Base-by-base conservation (phyloP, 768 basidiomycete genomes). In the Zangia roseola region DNA sequence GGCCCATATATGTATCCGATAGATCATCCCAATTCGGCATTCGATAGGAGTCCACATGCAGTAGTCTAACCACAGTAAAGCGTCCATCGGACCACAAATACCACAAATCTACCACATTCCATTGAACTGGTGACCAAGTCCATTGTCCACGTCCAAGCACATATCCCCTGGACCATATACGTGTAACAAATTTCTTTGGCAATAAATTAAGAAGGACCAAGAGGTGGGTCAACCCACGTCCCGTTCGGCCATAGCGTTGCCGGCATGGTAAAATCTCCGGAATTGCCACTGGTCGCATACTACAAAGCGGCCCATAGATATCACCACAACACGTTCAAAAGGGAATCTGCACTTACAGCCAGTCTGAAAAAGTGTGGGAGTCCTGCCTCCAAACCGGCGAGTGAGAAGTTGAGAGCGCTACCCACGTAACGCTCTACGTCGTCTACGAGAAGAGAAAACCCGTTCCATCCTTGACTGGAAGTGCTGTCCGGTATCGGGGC, bases 391-490 rank as follows among this genome's bases (percentile, higher is more conserved):
- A 91, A 72, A 14, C 77, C 75, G 19, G 74, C 75, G n/a, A 92
- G 72, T 16, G 84, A 82, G 62, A 79, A 91, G 58, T 88, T 88
- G 40, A 88, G 70, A 5, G 80, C 82, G 13, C 72, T 66, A 10
- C 91, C 89, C n/a, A 75, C 64, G 60, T 86, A 91, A 55, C 85
- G 75, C 63, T 91, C 82, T 0, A 94, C 91, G 56, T 94, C 92
- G 61, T 94, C 89, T n/a, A 91, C 79, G 13, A 94, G 73, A 21
- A 94, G 75, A 0, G 81, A 71, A 59, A 90, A 91, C 6, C 88
- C 88, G 58, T 85, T 82, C 87, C 87, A 92, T 3, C 72, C 75
- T 26, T 67, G 61, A 17, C 25, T 54, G 6, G 41, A 35, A 17
- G 69, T 34, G 23, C 40, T 47, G 6, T 62, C 58, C 8, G 80